Conservation (phyloP, 1,284 basidiomycete genomes). For the Ceratobasidium sp. region DNA sequence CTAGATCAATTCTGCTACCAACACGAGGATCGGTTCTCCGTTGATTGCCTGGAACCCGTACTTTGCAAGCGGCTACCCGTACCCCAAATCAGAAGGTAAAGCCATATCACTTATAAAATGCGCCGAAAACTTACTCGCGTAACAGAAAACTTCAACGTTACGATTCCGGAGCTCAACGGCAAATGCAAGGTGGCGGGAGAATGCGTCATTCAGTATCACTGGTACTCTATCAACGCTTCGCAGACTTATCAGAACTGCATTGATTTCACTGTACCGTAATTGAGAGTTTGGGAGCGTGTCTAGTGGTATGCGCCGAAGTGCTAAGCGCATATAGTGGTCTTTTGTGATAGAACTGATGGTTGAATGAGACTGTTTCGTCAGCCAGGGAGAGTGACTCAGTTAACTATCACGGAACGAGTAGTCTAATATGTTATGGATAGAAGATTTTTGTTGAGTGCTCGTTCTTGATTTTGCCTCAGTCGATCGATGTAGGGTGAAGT, state of each 20-base stretch:
- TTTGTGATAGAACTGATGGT: no score
- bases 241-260: conserved; percentile 40
- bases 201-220: conserved; percentile 37
- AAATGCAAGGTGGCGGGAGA: conserved; percentile 30
- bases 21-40: conserved; percentile 14
- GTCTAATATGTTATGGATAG: no score
- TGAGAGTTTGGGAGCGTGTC: no score
- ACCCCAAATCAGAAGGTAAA: conserved; percentile 26
- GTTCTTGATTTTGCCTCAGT: no score
- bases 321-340: no score
- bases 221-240: conserved; percentile 20
- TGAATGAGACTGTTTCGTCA: no score
- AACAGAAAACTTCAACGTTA: conserved; percentile 38
- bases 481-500: no score
- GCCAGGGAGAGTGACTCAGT: no score
- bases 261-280: conserved; percentile 31
- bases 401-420: no score
- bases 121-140: background rate
- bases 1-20: conserved; percentile 32
- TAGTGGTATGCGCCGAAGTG: no score
- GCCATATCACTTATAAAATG: background rate
- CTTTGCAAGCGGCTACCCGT: conserved; percentile 26
- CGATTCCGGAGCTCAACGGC: conserved; percentile 24
- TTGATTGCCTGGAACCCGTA: conserved; percentile 37
- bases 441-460: no score